Base-by-base conservation (phyloP, 768 basidiomycete genomes). In the Leucosporidium creatinivorum region DNA sequence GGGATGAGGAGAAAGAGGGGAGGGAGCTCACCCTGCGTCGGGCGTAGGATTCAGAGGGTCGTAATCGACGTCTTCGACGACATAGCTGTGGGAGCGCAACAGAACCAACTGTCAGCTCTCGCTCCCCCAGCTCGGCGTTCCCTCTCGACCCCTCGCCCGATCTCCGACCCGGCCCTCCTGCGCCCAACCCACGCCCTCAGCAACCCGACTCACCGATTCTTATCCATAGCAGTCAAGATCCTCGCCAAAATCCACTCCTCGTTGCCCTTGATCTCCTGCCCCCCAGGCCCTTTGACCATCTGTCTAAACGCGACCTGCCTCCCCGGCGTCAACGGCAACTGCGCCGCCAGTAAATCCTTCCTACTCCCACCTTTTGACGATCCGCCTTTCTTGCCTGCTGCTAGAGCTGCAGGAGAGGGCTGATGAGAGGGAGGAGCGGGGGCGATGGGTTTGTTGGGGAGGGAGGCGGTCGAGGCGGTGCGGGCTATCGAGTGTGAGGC, bases 171-270 rank as follows among this genome's bases (percentile, higher is more conserved):
- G 39, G 2, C 3, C 2, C 0, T 21, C 10, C 6, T 18, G 36
- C 23, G 5, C 36, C 13, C 17, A 28, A 10, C 21, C 21, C 9
- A 9, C 8, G 9, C 17, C 19, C n/a, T n/a, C 25, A 23, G 8
- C 7, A 23, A 2, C 21, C 19, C 4, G 25, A 61, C 73, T 19
- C 30, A 76, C 76, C 73, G 58, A 18, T 75, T 78, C 76, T 76
- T 78, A 66, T 80, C 80, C 30, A 69, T 70, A 4, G 68, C 62
- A 25, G 79, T 72, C 33, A 77, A 69, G 31, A 81, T 70, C n/a
- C 73, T 72, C 2, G 79, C 79, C 61, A 80, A 65, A 59, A 81
- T 81, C 78, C 79, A 81, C 7, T 74, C 77, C 15, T 77, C 76
- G 44, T n/a, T 44, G 39, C 39, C 25, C 66, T 26, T 62, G 48